Evolutionary conservation across 148 eudicot genomes (phyloP).

Genomic region (Fagopyrum esculentum): DNA sequence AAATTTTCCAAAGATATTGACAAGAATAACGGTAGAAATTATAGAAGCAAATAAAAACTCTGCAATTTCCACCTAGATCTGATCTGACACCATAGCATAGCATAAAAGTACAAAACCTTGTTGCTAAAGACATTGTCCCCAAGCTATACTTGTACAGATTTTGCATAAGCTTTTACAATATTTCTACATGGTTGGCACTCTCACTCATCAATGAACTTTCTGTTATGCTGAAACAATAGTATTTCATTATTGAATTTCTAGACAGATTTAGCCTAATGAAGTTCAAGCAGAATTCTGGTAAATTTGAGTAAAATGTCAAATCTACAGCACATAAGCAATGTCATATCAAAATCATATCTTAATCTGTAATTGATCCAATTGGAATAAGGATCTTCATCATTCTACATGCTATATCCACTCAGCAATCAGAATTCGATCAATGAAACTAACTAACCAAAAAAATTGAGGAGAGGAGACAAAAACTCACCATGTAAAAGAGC

Average conservation of each 20-base stretch:
- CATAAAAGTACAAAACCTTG: not conserved
- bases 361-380: conserved; percentile 1
- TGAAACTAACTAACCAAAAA: not conserved
- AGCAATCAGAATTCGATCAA: not conserved
- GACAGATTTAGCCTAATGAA: not conserved
- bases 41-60: not conserved
- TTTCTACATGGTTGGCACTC: not conserved
- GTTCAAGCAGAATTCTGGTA: not conserved
- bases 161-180: not conserved
- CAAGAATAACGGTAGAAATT: not conserved
- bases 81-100: not conserved
- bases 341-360: not conserved
- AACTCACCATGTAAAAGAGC: conserved; percentile 79
- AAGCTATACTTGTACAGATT: not conserved
- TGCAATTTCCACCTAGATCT: not conserved
- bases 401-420: not conserved
- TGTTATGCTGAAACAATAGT: not conserved
- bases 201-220: not conserved
- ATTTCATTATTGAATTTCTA: not conserved
- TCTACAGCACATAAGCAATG: not conserved
- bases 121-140: not conserved
- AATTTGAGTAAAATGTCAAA: not conserved
- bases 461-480: not conserved
- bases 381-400: not conserved
- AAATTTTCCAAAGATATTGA: not conserved